Base-by-base conservation (phyloP, 2,329 filamentous ascomycete species). In the Plenodomus biglobosus region DNA sequence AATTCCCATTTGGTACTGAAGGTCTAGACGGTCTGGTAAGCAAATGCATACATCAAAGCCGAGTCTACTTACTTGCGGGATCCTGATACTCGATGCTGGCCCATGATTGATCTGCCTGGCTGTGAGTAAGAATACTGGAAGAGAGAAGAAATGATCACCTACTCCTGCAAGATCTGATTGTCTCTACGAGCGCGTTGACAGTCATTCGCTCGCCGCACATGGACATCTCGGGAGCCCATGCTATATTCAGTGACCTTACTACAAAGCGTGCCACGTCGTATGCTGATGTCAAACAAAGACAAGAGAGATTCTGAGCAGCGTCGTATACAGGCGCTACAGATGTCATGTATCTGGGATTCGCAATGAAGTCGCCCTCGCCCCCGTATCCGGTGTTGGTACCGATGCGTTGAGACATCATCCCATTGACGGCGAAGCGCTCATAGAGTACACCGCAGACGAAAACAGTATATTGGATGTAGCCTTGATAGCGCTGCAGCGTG, bases 371-470 rank as follows among this genome's bases (percentile, higher is more conserved):
- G 4, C 86, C 85, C 54, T 85, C 80, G 13, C 73, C 74, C 8
- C 75, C 72, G 18, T 84, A 73, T 16, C 80, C 78, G 36, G 77
- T 79, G n/a, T 78, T 77, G 6, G 66, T 52, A 1, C 86, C 86
- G 39, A 90, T 84, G 27, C 78, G 75, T 44, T 83, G 77, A 16
- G 76, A 74, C 11, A 76, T 76, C 49, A 91, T 77, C 0, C 88
- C 88, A 2, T 81, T 83, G 0, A 84, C 84, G 17, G 82, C 83
- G 60, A 91, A 90, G 1, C 86, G 77, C 65, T 91, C 87, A 76
- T 90, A 91, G 55, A 91, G 83, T 22, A 90, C 71, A 17, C 88
- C 88, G 58, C 88, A 91, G 0, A 84, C 82, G 69, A 91, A 90
- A 20, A 85, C 76, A 0, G 87, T 90, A 52, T 80, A 88, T 36